These are phyloP conservation scores for Penicillium glabrum DNA, from an alignment of 2,329 filamentous ascomycete species.

Conservation along the genomic window DNA sequence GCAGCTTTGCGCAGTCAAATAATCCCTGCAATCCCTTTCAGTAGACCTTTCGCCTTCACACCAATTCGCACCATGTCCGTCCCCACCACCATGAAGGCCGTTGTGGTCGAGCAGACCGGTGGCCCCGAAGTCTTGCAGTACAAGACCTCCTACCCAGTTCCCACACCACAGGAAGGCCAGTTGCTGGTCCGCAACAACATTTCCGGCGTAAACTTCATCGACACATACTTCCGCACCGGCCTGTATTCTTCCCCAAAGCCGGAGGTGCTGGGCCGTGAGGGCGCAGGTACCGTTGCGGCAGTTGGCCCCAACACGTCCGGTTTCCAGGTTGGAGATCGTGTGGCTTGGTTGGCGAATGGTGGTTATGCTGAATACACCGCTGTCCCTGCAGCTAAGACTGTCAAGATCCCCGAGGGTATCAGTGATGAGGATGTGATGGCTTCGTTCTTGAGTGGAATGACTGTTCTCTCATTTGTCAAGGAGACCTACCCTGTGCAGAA, in stretches of 20 bases:
- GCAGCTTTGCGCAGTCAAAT: conserved; percentile 16
- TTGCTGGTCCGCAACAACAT: conserved; percentile 79
- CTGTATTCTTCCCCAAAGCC: conserved; percentile 74
- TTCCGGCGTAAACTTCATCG: conserved; percentile 84
- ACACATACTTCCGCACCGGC: conserved; percentile 86
- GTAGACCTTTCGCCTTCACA: conserved; percentile 5
- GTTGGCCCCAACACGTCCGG: conserved; percentile 53
- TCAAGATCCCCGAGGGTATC: conserved; percentile 65
- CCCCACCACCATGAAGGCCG: conserved; percentile 69
- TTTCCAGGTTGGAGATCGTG: conserved; percentile 67
- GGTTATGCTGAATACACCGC: conserved; percentile 63
- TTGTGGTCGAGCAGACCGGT: conserved; percentile 71
- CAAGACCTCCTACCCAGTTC: conserved; percentile 69
- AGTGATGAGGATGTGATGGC: conserved; percentile 65
- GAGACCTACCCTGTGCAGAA: conserved; percentile 70
- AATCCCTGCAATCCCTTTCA: background rate
- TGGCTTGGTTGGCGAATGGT: conserved; percentile 64
- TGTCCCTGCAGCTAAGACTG: conserved; percentile 52
- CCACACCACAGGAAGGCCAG: conserved; percentile 65
- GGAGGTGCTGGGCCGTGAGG: conserved; percentile 77
- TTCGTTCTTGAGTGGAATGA: conserved; percentile 75
- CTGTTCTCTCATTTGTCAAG: conserved; percentile 74
- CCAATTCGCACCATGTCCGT: conserved; percentile 47
- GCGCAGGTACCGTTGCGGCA: conserved; percentile 67
- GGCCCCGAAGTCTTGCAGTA: conserved; percentile 71